Evolutionary conservation across 169 alveolate species (phyloP).

Genomic region (Toxoplasma gondii): DNA sequence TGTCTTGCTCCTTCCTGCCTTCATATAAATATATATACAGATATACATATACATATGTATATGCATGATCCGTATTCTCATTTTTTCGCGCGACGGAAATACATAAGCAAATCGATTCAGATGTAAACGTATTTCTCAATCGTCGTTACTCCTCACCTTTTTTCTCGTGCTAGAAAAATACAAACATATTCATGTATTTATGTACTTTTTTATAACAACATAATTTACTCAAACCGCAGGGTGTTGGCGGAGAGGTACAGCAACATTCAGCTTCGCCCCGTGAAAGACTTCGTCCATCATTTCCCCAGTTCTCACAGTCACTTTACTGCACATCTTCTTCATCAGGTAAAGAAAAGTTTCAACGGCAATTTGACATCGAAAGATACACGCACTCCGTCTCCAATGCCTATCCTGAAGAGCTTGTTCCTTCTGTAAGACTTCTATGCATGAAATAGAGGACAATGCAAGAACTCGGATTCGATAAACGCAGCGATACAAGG

Average conservation of each 20-base stretch:
- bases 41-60: too few relatives aligned
- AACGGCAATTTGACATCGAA: not conserved
- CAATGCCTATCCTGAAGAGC: not conserved
- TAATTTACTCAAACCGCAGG: too few relatives aligned
- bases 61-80: too few relatives aligned
- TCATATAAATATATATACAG: too few relatives aligned
- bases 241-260: slow-evolving; percentile 48
- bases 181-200: too few relatives aligned
- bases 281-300: slow-evolving; percentile 50
- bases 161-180: too few relatives aligned
- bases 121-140: too few relatives aligned
- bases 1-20: not conserved
- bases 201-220: too few relatives aligned
- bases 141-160: not conserved
- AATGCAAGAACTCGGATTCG: not conserved
- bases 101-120: too few relatives aligned
- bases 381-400: not conserved
- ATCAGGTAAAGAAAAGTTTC: slow-evolving; percentile 27
- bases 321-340: slow-evolving; percentile 56
- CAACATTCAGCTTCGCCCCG: slow-evolving; percentile 55
- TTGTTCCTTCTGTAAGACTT: not conserved
- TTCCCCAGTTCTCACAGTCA: slow-evolving; percentile 56
- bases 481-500: not conserved
- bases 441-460: not conserved
- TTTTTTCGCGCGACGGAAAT: too few relatives aligned